Base-by-base conservation (phyloP, 208 protist species). In the Herpetomonas tarakana region DNA sequence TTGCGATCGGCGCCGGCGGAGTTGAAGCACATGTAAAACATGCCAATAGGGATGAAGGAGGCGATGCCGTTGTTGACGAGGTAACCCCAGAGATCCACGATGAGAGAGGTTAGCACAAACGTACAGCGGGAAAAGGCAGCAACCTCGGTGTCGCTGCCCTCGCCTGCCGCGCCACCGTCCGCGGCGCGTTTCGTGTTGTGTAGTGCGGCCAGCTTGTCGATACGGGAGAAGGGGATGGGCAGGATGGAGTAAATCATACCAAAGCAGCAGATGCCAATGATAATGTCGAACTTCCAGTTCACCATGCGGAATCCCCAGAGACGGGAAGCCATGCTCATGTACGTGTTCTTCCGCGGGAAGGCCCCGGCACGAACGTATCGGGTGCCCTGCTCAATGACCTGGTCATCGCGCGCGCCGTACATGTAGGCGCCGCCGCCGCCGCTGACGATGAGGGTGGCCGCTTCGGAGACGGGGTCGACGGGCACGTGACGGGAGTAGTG, bases 241-340 rank as follows among this genome's bases (percentile, higher is more conserved):
- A 93, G 67, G 12, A 79, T 46, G 0, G 83, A 93, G 19, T 76
- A 67, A 4, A 93, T 78, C 2, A 93, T 62, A 0, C 57, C 67
- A 30, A 91, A 88, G 70, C 79, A 93, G 44, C 80, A 60, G 49
- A 83, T 56, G 12, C 81, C 87, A 27, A 78, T 70, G 47, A 94
- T 76, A 45, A 94, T 60, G 59, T 92, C 88, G 31, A 94, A 94
- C 73, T 92, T 82, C 83, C 88, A 94, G 59, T 94, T 92, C 49
- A 94, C 72, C 16, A 92, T 52, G 12, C 88, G 78, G 56, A 94
- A 92, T 28, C 88, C 81, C 63, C 75, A 87, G 41, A 88, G 76
- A 19, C 82, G 69, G n/a, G 82, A 65, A 4, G 76, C 74, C 51
- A 91, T 85, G 39, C 59, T 68, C 62, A 87, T 71, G 52, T 81